Evolutionary conservation across 2,329 filamentous ascomycete genomes (phyloP), one percentile per base, ranked within the genome.

Genomic region (Ramularia endophylla): DNA sequence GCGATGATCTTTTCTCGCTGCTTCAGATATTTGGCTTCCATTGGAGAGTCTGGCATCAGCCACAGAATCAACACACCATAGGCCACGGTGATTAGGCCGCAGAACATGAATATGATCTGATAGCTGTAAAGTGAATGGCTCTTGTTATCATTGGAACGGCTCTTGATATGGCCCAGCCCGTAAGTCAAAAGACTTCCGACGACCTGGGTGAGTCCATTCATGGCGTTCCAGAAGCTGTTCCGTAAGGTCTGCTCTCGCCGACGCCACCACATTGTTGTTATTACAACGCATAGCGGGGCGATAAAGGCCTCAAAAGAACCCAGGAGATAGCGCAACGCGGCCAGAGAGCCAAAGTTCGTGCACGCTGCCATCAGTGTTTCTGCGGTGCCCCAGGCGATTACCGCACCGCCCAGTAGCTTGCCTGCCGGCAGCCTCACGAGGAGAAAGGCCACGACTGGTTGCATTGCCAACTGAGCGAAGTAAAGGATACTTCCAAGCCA

Each of bases 401-500:
- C 61, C 8, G 38, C 34, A 1, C 54, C 57, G 8, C 70, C 70
- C 5, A 74, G 69, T 41, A 73, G 71, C 41, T 69, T 70, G 22
- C 68, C 66, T 12, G 74, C 48, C 8, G 63, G 68, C 2, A 74
- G 59, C 5, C 64, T 61, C 27, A 64, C 68, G 67, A 74, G 72
- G 9, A 74, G 54, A 46, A 72, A 73, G 33, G 70, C 69, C 38
- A 68, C 69, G 2, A 70, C 70, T 38, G 72, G 72, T 55, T 77
- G 72, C 48, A 69, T 69, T 2, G 72, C 66, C 20, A 77, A 61
- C 53, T 76, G 72, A 0, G 71, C 72, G 36, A 77, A 60, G 43
- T 75, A 75, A 8, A 75, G 69, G 13, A 74, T 66, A 5, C 66
- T 64, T 1, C 69, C 70, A 0, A 73, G 59, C 71, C 70, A 73